Evolutionary conservation across 805 yeast species (phyloP).

Genomic region (Saccharomycopsis fermentans): DNA sequence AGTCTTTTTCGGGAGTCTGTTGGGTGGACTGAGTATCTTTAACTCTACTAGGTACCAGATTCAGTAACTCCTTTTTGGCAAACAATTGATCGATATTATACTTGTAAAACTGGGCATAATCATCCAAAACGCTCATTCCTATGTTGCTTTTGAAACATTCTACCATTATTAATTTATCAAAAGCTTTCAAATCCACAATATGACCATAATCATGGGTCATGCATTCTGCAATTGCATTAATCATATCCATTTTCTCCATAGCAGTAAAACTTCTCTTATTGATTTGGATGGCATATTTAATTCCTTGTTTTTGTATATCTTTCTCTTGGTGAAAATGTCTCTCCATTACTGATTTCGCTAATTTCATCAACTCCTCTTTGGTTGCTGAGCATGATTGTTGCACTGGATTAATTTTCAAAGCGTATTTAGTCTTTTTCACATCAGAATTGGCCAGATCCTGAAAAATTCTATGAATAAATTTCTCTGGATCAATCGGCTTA

Average conservation of each 20-base stretch:
- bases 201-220: slow-evolving; percentile 68
- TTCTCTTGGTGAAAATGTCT: slow-evolving; percentile 55
- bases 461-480: slow-evolving; percentile 56
- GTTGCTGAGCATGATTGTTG: slow-evolving; percentile 65
- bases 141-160: slow-evolving; percentile 84
- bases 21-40: not conserved
- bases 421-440: slow-evolving; percentile 53
- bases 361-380: slow-evolving; percentile 50
- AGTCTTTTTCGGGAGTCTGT: no score
- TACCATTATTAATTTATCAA: slow-evolving; percentile 68
- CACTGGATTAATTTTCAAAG: slow-evolving; percentile 76
- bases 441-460: slow-evolving; percentile 42
- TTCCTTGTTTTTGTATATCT: slow-evolving; percentile 24
- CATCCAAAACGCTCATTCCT: slow-evolving; percentile 76
- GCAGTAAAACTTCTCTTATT: slow-evolving; percentile 69
- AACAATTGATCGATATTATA: slow-evolving; percentile 78
- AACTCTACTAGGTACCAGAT: not conserved
- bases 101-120: slow-evolving; percentile 50
- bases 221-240: slow-evolving; percentile 55
- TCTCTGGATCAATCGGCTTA: slow-evolving; percentile 69
- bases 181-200: slow-evolving; percentile 67
- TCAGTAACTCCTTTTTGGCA: slow-evolving; percentile 23
- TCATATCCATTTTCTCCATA: slow-evolving; percentile 62
- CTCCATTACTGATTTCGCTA: slow-evolving; percentile 49
- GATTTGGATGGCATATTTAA: slow-evolving; percentile 71